Base-by-base conservation (phyloP, 306 rosid species). In the Hippophae gyantsensis region DNA sequence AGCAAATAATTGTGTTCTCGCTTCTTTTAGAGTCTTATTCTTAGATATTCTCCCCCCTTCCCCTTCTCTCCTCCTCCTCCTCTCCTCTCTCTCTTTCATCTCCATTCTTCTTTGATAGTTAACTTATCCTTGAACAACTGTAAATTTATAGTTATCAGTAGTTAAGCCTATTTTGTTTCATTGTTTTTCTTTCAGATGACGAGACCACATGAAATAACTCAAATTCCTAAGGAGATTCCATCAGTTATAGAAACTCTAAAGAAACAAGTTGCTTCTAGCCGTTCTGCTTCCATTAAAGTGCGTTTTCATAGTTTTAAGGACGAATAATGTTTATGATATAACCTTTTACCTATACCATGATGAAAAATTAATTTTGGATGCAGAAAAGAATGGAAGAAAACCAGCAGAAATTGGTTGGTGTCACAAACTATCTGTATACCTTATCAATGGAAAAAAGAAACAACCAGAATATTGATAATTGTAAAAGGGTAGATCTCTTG, bases 341-440 rank as follows among this genome's bases (percentile, higher is more conserved):
- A 45, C 48, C 13, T 6, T 48, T 25, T 38, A 10, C 2, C 2
- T 11, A 3, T 7, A 63, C 42, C 11, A 3, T 9, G 0, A 1
- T 45, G 9, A 10, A 10, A 43, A 0, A 27, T 54, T 2, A 32
- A 32, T 32, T 48, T 62, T 73, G 55, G 13, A 52, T 73, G 69
- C 89, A 93, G 99, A 75, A 74, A 71, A 80, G 86, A 71, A 83
- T 88, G 76, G 97, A 84, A 59, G 94, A 86, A 70, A 88, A 86
- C 75, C 78, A 77, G 64, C 86, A 72, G 74, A 93, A 82, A 72
- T 67, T 93, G 79, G 73, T 54, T 58, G 84, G 75, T 52, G 76
- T 82, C 56, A 84, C 99, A 46, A 77, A 69, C 61, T 79, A 77
- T 61, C 68, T 84, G 42, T 72, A 69, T 67, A 62, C 70, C 54